Evolutionary conservation across 2,329 filamentous ascomycete species (phyloP).

Genomic region (Fusarium sp.): DNA sequence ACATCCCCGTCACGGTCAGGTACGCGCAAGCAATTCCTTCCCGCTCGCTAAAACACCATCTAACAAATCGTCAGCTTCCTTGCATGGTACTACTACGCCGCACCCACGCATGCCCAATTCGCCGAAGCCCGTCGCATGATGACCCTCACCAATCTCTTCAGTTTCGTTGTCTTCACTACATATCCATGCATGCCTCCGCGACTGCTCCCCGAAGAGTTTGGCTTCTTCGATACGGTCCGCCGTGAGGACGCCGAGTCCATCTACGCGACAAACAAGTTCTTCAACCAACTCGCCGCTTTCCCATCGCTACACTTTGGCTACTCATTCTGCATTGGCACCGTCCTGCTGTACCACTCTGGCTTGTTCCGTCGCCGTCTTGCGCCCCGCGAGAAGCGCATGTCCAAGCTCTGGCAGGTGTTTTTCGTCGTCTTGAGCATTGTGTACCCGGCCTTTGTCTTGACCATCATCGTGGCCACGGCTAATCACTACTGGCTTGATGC

Average conservation of each 20-base stretch:
- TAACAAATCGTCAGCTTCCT: constrained; percentile 64
- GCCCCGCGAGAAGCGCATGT: constrained; percentile 50
- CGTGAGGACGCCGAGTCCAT: constrained; percentile 65
- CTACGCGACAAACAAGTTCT: constrained; percentile 73
- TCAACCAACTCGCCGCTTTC: constrained; percentile 72
- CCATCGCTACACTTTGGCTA: constrained; percentile 72
- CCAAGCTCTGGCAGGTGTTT: constrained; percentile 49
- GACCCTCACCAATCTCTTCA: constrained; percentile 69
- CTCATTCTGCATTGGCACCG: constrained; percentile 68
- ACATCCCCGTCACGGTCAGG: constrained; percentile 73
- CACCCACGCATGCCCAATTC: constrained; percentile 58
- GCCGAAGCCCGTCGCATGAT: constrained; percentile 57
- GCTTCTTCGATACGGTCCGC: constrained; percentile 72
- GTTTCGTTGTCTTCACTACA: constrained; percentile 68
- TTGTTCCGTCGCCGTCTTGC: constrained; percentile 56
- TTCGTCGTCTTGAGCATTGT: constrained; percentile 59
- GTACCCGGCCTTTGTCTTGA: constrained; percentile 68
- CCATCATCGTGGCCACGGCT: constrained; percentile 72
- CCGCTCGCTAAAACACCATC: background rate
- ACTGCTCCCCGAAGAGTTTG: constrained; percentile 68
- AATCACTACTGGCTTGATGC: constrained; percentile 78
- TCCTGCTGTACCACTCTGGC: constrained; percentile 67
- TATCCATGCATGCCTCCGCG: constrained; percentile 72
- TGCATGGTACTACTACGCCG: constrained; percentile 74
- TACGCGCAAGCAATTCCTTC: constrained; percentile 49